Evolutionary conservation across 371 early-diverging fungal species (phyloP).

Genomic region (Saksenaea oblongispora): DNA sequence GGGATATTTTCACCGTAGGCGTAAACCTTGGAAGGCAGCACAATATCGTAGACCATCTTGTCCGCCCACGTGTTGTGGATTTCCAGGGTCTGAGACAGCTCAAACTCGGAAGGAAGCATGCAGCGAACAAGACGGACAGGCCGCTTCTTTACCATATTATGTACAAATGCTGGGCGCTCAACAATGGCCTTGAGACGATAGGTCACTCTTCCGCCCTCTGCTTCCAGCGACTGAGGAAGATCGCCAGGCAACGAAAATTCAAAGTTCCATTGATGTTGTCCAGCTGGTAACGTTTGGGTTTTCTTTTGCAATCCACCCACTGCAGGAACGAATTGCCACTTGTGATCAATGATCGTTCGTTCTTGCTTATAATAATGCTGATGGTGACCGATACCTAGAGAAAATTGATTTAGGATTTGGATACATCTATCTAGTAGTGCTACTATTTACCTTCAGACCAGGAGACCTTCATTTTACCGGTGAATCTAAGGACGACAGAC

Average conservation of each 20-base stretch:
- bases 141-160: conserved; percentile 34
- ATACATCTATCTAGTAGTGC: background rate
- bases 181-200: conserved; percentile 42
- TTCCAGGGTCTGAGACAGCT: conserved; percentile 32
- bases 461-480: conserved; percentile 49
- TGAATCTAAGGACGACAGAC: conserved; percentile 30
- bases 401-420: background rate
- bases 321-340: conserved; percentile 36
- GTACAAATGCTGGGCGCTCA: conserved; percentile 42
- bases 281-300: conserved; percentile 30
- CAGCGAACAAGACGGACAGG: conserved; percentile 30
- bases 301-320: conserved; percentile 16
- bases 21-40: conserved; percentile 40
- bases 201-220: conserved; percentile 37
- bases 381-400: conserved; percentile 38
- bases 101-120: conserved; percentile 39
- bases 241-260: conserved; percentile 42
- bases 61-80: conserved; percentile 47
- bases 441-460: conserved; percentile 47
- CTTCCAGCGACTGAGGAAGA: conserved; percentile 46
- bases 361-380: conserved; percentile 46
- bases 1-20: conserved; percentile 39
- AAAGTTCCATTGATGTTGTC: conserved; percentile 39
- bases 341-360: conserved; percentile 29
- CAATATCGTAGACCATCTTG: conserved; percentile 45